Base-by-base conservation (phyloP, 164 flowering plant species). In the Stephania yunnanensis region DNA sequence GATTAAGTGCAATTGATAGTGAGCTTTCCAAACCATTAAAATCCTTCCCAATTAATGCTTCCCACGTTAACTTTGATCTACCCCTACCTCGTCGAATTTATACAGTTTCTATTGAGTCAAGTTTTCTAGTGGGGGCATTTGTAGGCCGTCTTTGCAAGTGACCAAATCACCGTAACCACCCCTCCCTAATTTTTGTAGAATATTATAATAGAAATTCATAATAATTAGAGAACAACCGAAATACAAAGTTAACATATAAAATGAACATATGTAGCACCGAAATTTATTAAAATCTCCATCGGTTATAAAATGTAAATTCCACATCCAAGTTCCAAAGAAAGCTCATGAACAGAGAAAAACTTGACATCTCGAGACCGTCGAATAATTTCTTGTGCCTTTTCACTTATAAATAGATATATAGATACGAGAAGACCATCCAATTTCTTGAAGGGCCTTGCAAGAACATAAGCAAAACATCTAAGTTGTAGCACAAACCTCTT, bases 401-500 rank as follows among this genome's bases (percentile, higher is more conserved):
- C 42, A 36, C 42, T 36, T 36, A 36, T 36, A 36, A 36, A 36
- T 36, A 36, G 42, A 36, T 36, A 36, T 36, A 36, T 36, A 36
- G 42, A 36, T 36, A 36, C 0, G n/a, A 36, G 4, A 36, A 36
- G 42, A 36, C 42, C 42, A 36, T 36, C 4, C 42, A 36, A 2
- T 36, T 36, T 36, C 31, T 29, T 44, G 42, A 66, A 72, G 69
- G 69, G 61, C 22, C 12, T 6, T 1, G 72, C 4, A 46, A 13
- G 45, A 73, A 29, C 9, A 29, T 44, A 55, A 45, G 3, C 61
- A 68, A 44, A 50, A 46, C 63, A 29, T 10, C 45, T 71, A 66
- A 61, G 25, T 19, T 61, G 20, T 15, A 0, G 55, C n/a, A 80
- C 80, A 46, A 50, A 92, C 99, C 99, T 96, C 98, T 78, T 96